A percentile compares a stretch with the other conserved stretches of the same genome.
These are phyloP conservation scores for Musa acuminata DNA, from an alignment of 176 grass and related monocot species.

Conservation along the genomic window DNA sequence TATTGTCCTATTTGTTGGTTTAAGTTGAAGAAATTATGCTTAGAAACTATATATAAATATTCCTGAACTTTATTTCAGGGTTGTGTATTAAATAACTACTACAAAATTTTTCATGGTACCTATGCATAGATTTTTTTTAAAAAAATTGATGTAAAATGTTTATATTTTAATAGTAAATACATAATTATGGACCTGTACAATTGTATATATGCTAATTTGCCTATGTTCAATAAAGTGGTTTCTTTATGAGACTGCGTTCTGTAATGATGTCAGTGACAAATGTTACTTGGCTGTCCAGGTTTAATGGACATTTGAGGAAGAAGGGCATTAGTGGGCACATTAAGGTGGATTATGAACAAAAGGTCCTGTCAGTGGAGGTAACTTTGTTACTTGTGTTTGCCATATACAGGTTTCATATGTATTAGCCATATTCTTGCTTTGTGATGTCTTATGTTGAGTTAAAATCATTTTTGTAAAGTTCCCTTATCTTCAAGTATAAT, in stretches of 20 bases:
- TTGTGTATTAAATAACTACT: no score
- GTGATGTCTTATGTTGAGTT: not conserved
- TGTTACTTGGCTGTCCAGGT: conserved; percentile 39
- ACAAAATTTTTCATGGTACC: no score
- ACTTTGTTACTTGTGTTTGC: not conserved
- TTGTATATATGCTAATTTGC: not conserved
- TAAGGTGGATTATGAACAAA: conserved; percentile 66
- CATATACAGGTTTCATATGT: not conserved
- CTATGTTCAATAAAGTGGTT: not conserved
- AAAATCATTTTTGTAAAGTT: not conserved
- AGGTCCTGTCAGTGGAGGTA: conserved; percentile 78
- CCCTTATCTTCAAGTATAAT: conserved; percentile 1
- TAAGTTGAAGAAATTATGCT: not conserved
- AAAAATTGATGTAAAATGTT: not conserved
- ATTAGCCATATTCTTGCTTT: no score
- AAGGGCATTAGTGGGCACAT: conserved; percentile 84
- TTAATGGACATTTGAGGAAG: conserved; percentile 85
- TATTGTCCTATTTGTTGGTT: not conserved
- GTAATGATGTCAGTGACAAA: not conserved
- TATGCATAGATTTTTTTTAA: no score
- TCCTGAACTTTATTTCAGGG: conserved; percentile 1
- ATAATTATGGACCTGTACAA: not conserved
- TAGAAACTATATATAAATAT: not conserved
- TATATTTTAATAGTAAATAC: no score
- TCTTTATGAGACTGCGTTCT: conserved; percentile 10